Evolutionary conservation across 2,329 filamentous ascomycete species (phyloP), one percentile per base, ranked within the genome.

Genomic region (Colletotrichum euphorbiae): DNA sequence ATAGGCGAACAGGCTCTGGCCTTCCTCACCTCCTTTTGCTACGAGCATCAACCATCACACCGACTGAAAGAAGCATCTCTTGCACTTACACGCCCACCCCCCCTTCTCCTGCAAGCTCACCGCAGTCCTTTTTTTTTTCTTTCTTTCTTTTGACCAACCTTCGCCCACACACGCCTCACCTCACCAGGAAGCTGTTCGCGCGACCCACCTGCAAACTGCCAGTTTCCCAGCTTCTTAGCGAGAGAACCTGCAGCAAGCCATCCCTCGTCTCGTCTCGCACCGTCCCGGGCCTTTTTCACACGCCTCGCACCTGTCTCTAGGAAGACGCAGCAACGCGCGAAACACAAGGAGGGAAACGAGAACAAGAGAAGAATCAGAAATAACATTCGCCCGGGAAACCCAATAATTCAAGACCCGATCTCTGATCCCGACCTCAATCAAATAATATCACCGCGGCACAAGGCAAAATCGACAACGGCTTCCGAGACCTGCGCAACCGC

Each of bases 401-500:
- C 54, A 60, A 60, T 63, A 55, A 57, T 67, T 45, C 62, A 33
- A 71, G 67, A 67, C 67, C 43, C 55, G 62, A 62, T 67, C 59
- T 62, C 43, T 50, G 62, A 62, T 67, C 59, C 51, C 60, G 36
- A 52, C 38, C 43, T 52, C 51, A 54, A 48, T 56, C 63, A 67
- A 55, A 62, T 68, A 68, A 65, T 65, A 68, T 33, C 60, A 65
- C 38, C 60, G 54, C 54, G 31, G 24, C 61, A 65, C 54, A 65
- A 46, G 15, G 42, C 6, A 51, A 33, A 55, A 70, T 65, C 45
- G 56, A 45, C 58, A 63, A n/a, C 62, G 28, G 12, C 58, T 71
- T 61, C 69, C 69, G 67, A 71, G 62, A 71, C 69, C 58, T 71
- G 69, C 62, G 59, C 69, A 70, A 70, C 69, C 69, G 62, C 54